Base-by-base conservation (phyloP, 805 yeast species). In the Ogataea salicorniae region DNA sequence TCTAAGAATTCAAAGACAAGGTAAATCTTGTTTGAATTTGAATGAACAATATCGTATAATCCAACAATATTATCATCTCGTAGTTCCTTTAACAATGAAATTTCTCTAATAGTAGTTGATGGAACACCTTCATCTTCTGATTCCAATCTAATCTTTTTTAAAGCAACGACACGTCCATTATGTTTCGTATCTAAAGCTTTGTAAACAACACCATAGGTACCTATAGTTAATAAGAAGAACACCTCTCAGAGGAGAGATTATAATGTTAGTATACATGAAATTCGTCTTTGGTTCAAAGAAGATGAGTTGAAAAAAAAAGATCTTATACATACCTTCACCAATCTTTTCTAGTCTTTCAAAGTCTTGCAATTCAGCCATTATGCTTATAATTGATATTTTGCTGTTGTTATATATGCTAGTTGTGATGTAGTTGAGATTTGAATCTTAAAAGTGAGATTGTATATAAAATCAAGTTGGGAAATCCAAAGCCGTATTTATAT, bases 81-180 rank as follows among this genome's bases (percentile, higher is more conserved):
- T 76, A 94, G 77, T 65, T 94, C 99, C 66, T 94, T 92, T 68
- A 94, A 77, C 41, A 94, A 75, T 1, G 98, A 92, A 57, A 94
- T 94, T 64, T 94, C 99, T 59, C 99, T 77, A 49, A 94, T 94
- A 6, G 99, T 98, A 0, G 99, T 94, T 1, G 97, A 90, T 2
- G 99, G 99, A 20, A 95, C 97, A 17, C 99, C 99, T 66, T 94
- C 99, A 66, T 89, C 96, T 67, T 94, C 99, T 18, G 95, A 88
- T 65, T 94, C 99, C 45, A 94, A 72, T 49, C 98, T 80, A 66
- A 94, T 95, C 70, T 94, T 95, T 68, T 94, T 94, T 57, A 94
- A 73, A 0, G 99, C 99, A 35, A 94, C 99, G 40, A 90, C 80
- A n/a, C 97, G 79, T 70, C 92, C 92, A 56, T 90, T 87, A 64